phyloP scores from a whole-genome alignment of 2,329 filamentous ascomycete genomes.

The Moelleriella libera region DNA sequence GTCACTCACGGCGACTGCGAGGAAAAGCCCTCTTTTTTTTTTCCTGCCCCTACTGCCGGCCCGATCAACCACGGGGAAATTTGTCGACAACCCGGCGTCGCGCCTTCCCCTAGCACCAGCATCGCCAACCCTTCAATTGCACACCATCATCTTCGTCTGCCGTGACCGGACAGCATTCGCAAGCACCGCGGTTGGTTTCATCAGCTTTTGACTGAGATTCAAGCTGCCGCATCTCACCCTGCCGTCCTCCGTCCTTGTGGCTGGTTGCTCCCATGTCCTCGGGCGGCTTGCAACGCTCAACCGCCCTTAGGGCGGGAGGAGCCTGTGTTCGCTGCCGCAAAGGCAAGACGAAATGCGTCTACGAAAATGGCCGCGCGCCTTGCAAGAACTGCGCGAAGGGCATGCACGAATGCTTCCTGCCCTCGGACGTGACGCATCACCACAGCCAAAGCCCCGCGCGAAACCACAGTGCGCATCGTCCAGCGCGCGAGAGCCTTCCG shows the following conservation, averaged over 20 bases:
- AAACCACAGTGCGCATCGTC: conserved; percentile 30
- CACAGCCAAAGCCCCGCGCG: conserved; percentile 44
- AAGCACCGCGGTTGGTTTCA: conserved; percentile 1
- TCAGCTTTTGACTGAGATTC: background rate
- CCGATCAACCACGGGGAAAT: conserved; percentile 2
- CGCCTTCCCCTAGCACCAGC: conserved; percentile 2
- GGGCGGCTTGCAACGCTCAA: conserved; percentile 36
- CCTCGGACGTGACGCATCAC: conserved; percentile 43
- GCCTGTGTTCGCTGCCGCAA: conserved; percentile 50
- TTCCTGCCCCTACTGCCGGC: background rate
- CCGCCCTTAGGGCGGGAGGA: conserved; percentile 44
- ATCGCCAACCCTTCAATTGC: conserved; percentile 1
- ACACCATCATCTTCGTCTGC: conserved; percentile 1
- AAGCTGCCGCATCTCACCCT: background rate
- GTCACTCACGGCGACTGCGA: conserved; percentile 1
- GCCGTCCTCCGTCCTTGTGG: background rate
- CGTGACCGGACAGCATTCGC: background rate
- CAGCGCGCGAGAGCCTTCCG: conserved; percentile 39
- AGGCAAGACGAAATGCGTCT: conserved; percentile 50
- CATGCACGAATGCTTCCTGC: conserved; percentile 49
- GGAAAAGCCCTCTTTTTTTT: conserved; percentile 1
- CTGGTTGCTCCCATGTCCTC: conserved; percentile 24
- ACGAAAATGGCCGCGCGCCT: conserved; percentile 46
- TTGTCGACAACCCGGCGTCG: conserved; percentile 2
- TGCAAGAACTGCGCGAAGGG: conserved; percentile 51